Evolutionary conservation across 495 filamentous ascomycete genomes (phyloP).

Genomic region (Talaromyces proteolyticus): DNA sequence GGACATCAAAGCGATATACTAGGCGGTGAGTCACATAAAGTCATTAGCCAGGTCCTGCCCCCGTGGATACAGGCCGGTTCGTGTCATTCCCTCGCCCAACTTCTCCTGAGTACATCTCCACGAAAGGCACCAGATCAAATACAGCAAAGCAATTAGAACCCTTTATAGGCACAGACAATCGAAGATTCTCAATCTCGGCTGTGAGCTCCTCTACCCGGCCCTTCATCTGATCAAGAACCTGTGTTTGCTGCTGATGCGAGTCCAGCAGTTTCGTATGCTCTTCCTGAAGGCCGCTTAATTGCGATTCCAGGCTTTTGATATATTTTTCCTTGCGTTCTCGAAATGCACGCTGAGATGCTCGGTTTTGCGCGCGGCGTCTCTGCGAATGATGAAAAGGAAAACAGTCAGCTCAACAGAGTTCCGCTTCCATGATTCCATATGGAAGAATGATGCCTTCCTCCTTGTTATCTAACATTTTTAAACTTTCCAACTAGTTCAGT

Average conservation of each 20-base stretch:
- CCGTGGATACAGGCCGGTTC: too few relatives aligned
- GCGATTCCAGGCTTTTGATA: constrained; percentile 32
- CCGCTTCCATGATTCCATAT: not conserved
- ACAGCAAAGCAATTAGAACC: not conserved
- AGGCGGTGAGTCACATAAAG: too few relatives aligned
- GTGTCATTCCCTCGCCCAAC: too few relatives aligned
- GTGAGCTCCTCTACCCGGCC: not conserved
- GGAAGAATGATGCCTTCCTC: not conserved
- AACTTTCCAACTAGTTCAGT: not conserved
- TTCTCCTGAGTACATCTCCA: too few relatives aligned
- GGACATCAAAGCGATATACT: too few relatives aligned
- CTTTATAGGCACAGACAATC: not conserved
- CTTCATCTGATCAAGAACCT: not conserved
- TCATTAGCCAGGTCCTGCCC: too few relatives aligned
- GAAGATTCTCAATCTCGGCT: not conserved
- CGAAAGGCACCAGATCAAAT: not conserved
- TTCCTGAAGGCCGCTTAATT: constrained; percentile 27
- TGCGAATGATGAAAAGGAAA: constrained; percentile 10
- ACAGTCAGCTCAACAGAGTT: not conserved
- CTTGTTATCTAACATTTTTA: not conserved
- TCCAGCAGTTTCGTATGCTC: constrained; percentile 14
- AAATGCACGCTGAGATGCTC: constrained; percentile 46
- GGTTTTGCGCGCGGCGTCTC: constrained; percentile 52
- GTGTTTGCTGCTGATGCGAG: constrained; percentile 10
- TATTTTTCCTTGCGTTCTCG: constrained; percentile 43